Conservation (phyloP, 2,329 filamentous ascomycete species). For the Cadophora luteo-olivacea region DNA sequence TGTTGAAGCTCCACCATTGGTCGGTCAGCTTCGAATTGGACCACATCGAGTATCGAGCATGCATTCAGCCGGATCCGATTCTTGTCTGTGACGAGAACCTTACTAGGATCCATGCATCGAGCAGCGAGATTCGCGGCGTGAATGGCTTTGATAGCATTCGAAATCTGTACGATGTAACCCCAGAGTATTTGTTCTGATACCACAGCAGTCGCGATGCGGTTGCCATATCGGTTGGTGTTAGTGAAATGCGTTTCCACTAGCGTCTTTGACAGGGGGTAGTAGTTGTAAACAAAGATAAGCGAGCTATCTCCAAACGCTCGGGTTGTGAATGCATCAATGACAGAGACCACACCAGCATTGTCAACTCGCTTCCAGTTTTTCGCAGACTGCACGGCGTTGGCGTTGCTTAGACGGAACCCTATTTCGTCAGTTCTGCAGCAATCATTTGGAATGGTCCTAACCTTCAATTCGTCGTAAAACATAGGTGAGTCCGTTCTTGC, state of each 20-base stretch:
- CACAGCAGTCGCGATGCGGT: constrained; percentile 44
- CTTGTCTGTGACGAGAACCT: constrained; percentile 89
- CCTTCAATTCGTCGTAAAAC: constrained; percentile 85
- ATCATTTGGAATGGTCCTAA: constrained; percentile 41
- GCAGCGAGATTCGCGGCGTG: constrained; percentile 84
- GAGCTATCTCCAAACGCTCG: constrained; percentile 94
- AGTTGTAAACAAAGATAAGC: constrained; percentile 91
- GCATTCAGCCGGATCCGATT: constrained; percentile 88
- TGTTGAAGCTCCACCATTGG: constrained; percentile 80
- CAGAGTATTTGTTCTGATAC: constrained; percentile 80
- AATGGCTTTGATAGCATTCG: constrained; percentile 85
- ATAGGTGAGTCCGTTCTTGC: constrained; percentile 88
- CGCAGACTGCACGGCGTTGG: constrained; percentile 84
- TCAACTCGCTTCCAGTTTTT: constrained; percentile 89
- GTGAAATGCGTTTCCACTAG: constrained; percentile 81
- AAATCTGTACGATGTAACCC: constrained; percentile 91
- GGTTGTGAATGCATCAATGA: constrained; percentile 93
- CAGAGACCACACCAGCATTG: constrained; percentile 81
- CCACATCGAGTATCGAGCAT: constrained; percentile 88
- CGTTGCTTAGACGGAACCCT: constrained; percentile 87
- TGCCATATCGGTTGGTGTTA: constrained; percentile 46
- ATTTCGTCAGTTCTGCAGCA: constrained; percentile 21
- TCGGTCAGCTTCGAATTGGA: constrained; percentile 77
- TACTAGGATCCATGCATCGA: constrained; percentile 83
- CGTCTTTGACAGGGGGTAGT: constrained; percentile 89